These are phyloP conservation scores for Keithomyces neogunnii DNA, from an alignment of 2,329 filamentous ascomycete species.

Conservation along the genomic window DNA sequence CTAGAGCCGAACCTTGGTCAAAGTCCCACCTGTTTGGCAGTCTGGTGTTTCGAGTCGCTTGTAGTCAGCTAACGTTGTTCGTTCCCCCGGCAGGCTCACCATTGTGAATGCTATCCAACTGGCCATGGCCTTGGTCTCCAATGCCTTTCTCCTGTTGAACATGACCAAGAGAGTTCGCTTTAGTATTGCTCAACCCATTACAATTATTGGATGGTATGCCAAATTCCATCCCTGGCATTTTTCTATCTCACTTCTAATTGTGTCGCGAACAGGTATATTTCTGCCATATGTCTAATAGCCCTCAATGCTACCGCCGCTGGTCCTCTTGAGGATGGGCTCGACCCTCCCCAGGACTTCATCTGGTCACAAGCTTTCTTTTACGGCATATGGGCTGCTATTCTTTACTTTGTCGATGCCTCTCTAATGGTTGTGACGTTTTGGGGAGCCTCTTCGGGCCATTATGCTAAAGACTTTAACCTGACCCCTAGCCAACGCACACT, in stretches of 20 bases:
- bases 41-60: neutral
- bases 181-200: conserved; percentile 71
- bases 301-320: conserved; percentile 59
- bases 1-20: too few species aligned
- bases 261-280: conserved; percentile 37
- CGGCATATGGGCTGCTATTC: conserved; percentile 65
- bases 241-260: neutral
- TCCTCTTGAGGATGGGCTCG: conserved; percentile 31
- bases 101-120: conserved; percentile 72
- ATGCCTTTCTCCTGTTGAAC: conserved; percentile 76
- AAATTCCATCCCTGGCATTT: neutral
- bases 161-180: conserved; percentile 77
- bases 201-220: conserved; percentile 68
- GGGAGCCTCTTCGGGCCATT: conserved; percentile 62
- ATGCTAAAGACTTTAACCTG: conserved; percentile 69
- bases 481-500: conserved; percentile 76
- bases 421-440: conserved; percentile 73
- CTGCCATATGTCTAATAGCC: conserved; percentile 55
- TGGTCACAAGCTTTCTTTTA: conserved; percentile 84
- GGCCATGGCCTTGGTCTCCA: conserved; percentile 66
- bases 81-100: conserved; percentile 47
- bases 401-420: conserved; percentile 73
- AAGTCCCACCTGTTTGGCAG: too few species aligned
- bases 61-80: neutral
- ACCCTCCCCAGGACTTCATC: conserved; percentile 41